phyloP scores from a whole-genome alignment of 805 yeast genomes.

The Metschnikowia kofuensis region DNA sequence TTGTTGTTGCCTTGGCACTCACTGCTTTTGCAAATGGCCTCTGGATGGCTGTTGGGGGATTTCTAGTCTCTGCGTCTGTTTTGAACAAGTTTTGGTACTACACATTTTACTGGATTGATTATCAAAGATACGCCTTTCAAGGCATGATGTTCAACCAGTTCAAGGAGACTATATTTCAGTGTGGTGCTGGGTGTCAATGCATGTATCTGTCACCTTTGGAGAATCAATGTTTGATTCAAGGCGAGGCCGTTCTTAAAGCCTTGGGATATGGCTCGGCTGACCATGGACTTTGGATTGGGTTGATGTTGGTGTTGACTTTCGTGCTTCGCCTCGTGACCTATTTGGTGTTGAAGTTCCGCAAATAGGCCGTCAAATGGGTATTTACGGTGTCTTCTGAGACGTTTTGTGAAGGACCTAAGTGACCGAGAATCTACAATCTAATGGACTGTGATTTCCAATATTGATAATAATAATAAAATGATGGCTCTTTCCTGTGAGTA shows the following conservation, averaged over 20 bases:
- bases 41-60: constrained; percentile 46
- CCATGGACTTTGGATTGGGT: constrained; percentile 35
- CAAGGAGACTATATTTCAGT: constrained; percentile 22
- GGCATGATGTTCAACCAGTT: constrained; percentile 45
- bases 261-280: constrained; percentile 28
- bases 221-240: constrained; percentile 29
- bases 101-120: constrained; percentile 40
- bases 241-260: constrained; percentile 29
- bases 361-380: neutral
- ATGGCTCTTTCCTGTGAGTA: too few relatives aligned
- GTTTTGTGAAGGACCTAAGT: too few relatives aligned
- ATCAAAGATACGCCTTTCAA: constrained; percentile 41
- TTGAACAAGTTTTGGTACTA: constrained; percentile 39
- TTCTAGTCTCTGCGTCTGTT: constrained; percentile 31
- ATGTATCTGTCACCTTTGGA: constrained; percentile 28
- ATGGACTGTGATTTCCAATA: too few relatives aligned
- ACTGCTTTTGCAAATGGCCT: constrained; percentile 41
- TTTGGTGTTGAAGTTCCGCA: constrained; percentile 17
- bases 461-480: too few relatives aligned
- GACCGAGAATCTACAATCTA: too few relatives aligned
- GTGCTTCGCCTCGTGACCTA: constrained; percentile 28
- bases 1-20: constrained; percentile 37
- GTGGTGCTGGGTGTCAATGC: constrained; percentile 34
- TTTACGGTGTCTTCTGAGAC: too few relatives aligned
- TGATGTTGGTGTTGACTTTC: constrained; percentile 29